These are phyloP conservation scores for Colletotrichum tanaceti DNA, from an alignment of 2,329 filamentous ascomycete genomes.

Conservation along the genomic window DNA sequence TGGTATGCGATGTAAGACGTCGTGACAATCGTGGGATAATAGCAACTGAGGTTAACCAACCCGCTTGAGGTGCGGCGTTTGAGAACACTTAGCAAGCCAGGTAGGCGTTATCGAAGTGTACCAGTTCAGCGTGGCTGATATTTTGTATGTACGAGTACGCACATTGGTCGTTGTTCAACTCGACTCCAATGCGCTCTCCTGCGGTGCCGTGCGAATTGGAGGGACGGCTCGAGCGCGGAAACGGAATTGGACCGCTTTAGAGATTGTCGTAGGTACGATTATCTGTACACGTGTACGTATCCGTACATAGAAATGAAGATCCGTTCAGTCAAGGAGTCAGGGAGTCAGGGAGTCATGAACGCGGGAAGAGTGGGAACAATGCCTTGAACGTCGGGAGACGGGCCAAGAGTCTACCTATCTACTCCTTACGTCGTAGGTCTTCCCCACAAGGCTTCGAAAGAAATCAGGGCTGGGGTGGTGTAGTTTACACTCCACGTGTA, in stretches of 20 bases:
- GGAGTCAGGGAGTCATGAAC: neutral
- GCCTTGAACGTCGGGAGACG: conserved; percentile 16
- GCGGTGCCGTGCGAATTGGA: neutral
- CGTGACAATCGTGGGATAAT: neutral
- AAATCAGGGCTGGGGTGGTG: conserved; percentile 3
- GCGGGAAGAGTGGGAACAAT: conserved; percentile 10
- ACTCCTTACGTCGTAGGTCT: too few species aligned
- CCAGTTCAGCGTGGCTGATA: neutral
- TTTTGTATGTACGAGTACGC: neutral
- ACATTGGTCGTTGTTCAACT: too few species aligned
- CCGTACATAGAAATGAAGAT: neutral
- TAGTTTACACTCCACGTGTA: too few species aligned
- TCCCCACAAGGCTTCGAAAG: conserved; percentile 33
- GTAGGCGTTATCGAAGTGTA: neutral
- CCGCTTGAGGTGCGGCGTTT: neutral
- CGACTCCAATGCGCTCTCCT: neutral
- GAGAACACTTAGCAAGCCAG: neutral
- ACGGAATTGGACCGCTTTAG: conserved; percentile 22
- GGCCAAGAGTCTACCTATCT: conserved; percentile 9
- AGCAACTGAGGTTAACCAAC: neutral
- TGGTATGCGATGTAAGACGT: neutral
- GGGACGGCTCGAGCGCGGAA: conserved; percentile 11
- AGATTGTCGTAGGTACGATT: neutral
- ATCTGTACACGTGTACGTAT: too few species aligned
- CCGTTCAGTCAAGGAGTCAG: neutral